These are phyloP conservation scores for Epichloe gansuensis DNA, from an alignment of 2,329 filamentous ascomycete genomes.

Conservation along the genomic window DNA sequence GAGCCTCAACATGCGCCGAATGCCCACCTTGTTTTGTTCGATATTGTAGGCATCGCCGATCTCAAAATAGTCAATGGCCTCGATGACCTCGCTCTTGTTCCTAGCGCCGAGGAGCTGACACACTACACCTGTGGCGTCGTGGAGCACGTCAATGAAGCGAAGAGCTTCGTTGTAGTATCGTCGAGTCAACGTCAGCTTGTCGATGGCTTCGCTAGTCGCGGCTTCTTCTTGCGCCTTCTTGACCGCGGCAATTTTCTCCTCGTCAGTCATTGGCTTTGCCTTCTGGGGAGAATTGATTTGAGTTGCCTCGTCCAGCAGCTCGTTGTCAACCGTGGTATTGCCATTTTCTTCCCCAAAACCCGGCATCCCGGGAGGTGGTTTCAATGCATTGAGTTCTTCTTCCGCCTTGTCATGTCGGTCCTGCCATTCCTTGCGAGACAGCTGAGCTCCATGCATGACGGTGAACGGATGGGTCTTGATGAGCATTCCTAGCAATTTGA, in stretches of 20 bases:
- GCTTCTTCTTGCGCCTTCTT: slow-evolving; percentile 77
- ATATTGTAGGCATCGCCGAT: slow-evolving; percentile 93
- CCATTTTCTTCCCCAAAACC: slow-evolving; percentile 47
- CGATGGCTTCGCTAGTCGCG: slow-evolving; percentile 77
- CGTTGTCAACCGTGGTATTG: slow-evolving; percentile 61
- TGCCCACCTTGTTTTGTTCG: slow-evolving; percentile 82
- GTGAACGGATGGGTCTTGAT: slow-evolving; percentile 93
- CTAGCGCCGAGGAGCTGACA: slow-evolving; percentile 83
- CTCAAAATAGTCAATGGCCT: slow-evolving; percentile 98
- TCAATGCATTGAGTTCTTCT: slow-evolving; percentile 65
- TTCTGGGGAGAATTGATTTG: slow-evolving; percentile 62
- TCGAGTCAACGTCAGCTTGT: slow-evolving; percentile 74
- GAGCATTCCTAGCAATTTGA: slow-evolving; percentile 77
- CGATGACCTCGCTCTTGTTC: slow-evolving; percentile 97
- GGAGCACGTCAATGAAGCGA: slow-evolving; percentile 84
- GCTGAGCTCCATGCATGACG: slow-evolving; percentile 76
- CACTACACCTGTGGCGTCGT: slow-evolving; percentile 67
- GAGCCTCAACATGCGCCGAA: slow-evolving; percentile 85
- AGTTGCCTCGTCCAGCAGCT: slow-evolving; percentile 78
- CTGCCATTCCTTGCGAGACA: slow-evolving; percentile 78
- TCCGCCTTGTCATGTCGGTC: slow-evolving; percentile 72
- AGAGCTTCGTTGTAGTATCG: slow-evolving; percentile 91
- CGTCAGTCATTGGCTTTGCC: slow-evolving; percentile 58
- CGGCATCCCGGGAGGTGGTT: slow-evolving; percentile 64
- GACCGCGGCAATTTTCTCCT: slow-evolving; percentile 60